Percentiles rank a stretch among this genome's conserved stretches.
Conservation (phyloP, 148 eudicot genomes). For the Bassia scoparia region DNA sequence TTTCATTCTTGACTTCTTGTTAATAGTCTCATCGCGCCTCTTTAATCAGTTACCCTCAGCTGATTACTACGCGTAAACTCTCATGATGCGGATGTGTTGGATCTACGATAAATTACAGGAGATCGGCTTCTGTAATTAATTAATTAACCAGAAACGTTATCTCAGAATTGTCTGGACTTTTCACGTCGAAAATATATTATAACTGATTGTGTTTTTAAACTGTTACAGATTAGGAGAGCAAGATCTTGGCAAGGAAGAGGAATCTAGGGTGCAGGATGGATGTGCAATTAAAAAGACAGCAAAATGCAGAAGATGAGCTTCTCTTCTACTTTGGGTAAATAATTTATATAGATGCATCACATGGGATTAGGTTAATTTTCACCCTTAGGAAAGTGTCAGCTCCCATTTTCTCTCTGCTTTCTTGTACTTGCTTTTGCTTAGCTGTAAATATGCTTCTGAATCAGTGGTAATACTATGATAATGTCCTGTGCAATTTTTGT, state of each 20-base stretch:
- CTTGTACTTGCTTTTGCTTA: constrained; percentile 16
- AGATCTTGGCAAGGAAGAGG: constrained; percentile 10
- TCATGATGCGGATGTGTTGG: not conserved
- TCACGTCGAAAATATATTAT: not conserved
- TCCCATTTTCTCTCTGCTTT: constrained; percentile 18
- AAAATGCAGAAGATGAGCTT: constrained; percentile 1
- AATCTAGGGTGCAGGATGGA: constrained; percentile 7
- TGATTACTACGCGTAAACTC: not conserved
- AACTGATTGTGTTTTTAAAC: not conserved
- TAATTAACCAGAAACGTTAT: constrained; percentile 11
- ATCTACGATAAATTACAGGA: not conserved
- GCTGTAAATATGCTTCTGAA: constrained; percentile 23
- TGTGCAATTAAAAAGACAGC: not conserved
- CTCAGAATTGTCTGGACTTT: constrained; percentile 15
- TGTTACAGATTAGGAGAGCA: constrained; percentile 22
- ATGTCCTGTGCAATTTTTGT: constrained; percentile 20
- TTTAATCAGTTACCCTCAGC: too few species aligned
- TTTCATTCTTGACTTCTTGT: too few species aligned
- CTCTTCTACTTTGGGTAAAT: constrained; percentile 18
- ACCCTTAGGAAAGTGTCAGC: constrained; percentile 20
- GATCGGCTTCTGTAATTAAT: not conserved
- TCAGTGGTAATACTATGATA: constrained; percentile 9
- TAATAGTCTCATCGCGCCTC: too few species aligned
- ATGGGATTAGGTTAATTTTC: constrained; percentile 18
- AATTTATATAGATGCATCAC: constrained; percentile 9